Percentiles rank a stretch among this genome's conserved stretches.
These are phyloP conservation scores for Pythium monospermum DNA, from an alignment of 352 stramenopile genomes.

Conservation along the genomic window DNA sequence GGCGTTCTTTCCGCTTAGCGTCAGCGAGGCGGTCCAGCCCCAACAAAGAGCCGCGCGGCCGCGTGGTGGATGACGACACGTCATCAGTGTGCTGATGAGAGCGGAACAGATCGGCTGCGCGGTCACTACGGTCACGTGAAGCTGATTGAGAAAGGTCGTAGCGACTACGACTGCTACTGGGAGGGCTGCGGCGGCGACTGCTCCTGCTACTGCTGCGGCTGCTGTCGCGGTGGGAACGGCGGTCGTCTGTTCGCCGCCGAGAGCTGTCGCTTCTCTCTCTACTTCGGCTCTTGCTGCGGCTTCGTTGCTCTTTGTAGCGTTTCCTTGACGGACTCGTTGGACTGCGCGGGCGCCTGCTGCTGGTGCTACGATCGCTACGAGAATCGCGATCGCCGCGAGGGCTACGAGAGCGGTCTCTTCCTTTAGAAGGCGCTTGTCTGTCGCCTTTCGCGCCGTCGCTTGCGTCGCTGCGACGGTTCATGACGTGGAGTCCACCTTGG, in stretches of 20 bases:
- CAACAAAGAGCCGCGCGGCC: conserved; percentile 32
- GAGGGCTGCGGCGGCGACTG: neutral
- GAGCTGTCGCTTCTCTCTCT: too few species aligned
- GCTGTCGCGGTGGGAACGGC: neutral
- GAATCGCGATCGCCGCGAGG: neutral
- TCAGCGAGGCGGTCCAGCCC: conserved; percentile 59
- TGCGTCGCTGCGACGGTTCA: conserved; percentile 20
- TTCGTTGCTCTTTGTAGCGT: conserved; percentile 3
- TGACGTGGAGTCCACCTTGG: conserved; percentile 24
- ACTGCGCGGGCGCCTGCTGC: neutral
- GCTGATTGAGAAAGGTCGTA: conserved; percentile 4
- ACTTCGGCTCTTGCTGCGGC: conserved; percentile 14
- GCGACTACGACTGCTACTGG: neutral
- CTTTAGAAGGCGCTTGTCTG: too few species aligned
- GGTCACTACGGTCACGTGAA: too few species aligned
- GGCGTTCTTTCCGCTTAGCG: conserved; percentile 48
- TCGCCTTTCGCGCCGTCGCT: neutral
- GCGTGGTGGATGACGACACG: neutral
- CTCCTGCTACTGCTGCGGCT: neutral
- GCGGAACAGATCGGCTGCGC: conserved; percentile 19
- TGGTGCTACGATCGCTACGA: neutral
- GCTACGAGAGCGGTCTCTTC: too few species aligned
- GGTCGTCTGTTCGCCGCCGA: too few species aligned
- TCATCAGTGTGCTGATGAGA: conserved; percentile 14
- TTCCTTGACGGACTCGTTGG: conserved; percentile 15